phyloP scores from a whole-genome alignment of 176 grass and related monocot genomes.

The Oropetium thomaeum region DNA sequence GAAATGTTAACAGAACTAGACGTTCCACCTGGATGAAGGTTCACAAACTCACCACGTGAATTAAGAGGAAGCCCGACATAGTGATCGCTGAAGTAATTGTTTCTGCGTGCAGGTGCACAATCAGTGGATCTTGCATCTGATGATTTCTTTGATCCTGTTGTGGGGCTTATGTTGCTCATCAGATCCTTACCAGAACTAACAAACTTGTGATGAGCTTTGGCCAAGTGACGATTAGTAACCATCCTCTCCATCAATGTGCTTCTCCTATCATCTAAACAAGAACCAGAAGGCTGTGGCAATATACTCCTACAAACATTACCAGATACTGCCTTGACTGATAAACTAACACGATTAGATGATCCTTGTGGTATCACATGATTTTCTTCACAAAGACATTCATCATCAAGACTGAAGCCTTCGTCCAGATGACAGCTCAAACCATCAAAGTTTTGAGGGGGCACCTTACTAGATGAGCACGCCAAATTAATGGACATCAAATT shows the following conservation, averaged over 20 bases:
- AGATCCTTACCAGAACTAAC: conserved; percentile 45
- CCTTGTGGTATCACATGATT: conserved; percentile 6
- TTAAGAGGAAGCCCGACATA: conserved; percentile 81
- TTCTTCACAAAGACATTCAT: conserved; percentile 32
- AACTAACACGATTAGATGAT: conserved; percentile 30
- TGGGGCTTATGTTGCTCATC: conserved; percentile 51
- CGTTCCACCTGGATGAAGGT: conserved; percentile 43
- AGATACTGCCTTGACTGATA: conserved; percentile 25
- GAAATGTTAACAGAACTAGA: conserved; percentile 38
- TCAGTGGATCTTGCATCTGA: conserved; percentile 37
- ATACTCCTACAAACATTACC: conserved; percentile 17
- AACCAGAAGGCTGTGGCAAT: conserved; percentile 24
- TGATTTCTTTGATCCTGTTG: conserved; percentile 60
- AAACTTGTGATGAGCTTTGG: conserved; percentile 31
- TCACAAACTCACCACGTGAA: conserved; percentile 84
- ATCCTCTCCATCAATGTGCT: conserved; percentile 24
- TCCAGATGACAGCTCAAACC: conserved; percentile 4
- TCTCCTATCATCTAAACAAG: conserved; percentile 38
- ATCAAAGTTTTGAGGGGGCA: conserved; percentile 15
- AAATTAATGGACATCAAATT: conserved; percentile 26
- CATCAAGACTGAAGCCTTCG: conserved; percentile 15
- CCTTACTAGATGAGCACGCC: conserved; percentile 30
- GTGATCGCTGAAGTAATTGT: conserved; percentile 33
- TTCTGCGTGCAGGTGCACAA: conserved; percentile 45
- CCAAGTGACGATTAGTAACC: conserved; percentile 21